Base-by-base conservation (phyloP, 108 stramenopile species). In the Cylindrotheca fusiformis region DNA sequence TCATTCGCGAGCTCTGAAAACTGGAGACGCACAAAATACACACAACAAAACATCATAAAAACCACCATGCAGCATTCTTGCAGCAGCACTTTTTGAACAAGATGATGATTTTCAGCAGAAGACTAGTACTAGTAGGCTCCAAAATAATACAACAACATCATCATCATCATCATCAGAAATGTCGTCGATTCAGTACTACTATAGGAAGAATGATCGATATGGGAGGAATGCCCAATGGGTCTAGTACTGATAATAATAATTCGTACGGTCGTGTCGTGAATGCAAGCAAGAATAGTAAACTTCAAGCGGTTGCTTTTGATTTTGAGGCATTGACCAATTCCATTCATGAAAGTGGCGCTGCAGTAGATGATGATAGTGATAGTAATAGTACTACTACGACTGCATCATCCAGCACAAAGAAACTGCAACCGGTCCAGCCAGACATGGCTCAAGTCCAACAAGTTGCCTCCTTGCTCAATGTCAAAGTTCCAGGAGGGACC, bases 241-340 rank as follows among this genome's bases (percentile, higher is more conserved):
- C 36, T 14, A 51, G 67, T 31, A 73, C 83, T 8, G 48, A 28
- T 2, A 63, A 48, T 44, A 68, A 75, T 23, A 76, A 68, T 33
- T 63, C 66, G 18, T 22, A 28, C 6, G 26, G 52, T 19, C 75
- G 79, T n/a, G 45, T 63, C 51, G 72, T 76, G 32, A 80, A 90
- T 62, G 75, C 74, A 12, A 74, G 80, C 30, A 90, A 93, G 57
- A 93, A 93, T 58, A 80, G 80, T 62, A 86, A 87, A 52, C 41
- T 93, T 10, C 79, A 80, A 65, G 88, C 86, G 19, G 82, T 93
- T 5, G 84, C 82, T 31, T 82, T 93, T 67, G 92, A 93, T 75
- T 93, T 93, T 66, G 66, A 85, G 65, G 52, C 84, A 0, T 54
- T 93, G 27, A 89, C 85, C 28, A 66, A 51, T 17, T 60, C 53